Evolutionary conservation across 352 stramenopile genomes (phyloP).

Genomic region (Phytophthora litchii): DNA sequence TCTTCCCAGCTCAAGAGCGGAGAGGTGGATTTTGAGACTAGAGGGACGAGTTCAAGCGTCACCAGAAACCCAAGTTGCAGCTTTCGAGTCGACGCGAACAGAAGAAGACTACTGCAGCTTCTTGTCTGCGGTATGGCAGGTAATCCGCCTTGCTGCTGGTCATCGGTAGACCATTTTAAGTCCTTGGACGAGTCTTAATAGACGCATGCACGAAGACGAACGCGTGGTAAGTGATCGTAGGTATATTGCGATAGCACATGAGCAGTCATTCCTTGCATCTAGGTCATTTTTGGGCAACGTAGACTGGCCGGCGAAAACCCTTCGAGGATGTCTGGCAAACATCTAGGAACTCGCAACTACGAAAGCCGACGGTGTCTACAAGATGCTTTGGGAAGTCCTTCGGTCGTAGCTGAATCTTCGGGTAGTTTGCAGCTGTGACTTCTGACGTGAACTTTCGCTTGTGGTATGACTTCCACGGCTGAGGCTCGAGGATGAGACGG

Average conservation of each 20-base stretch:
- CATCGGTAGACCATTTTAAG: slow-evolving; percentile 25
- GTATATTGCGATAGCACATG: slow-evolving; percentile 16
- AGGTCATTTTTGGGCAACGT: slow-evolving; percentile 73
- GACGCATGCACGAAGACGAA: slow-evolving; percentile 39
- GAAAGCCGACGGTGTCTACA: slow-evolving; percentile 63
- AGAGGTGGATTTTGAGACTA: slow-evolving; percentile 48
- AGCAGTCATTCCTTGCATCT: slow-evolving; percentile 5
- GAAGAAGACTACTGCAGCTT: slow-evolving; percentile 18
- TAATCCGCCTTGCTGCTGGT: slow-evolving; percentile 18
- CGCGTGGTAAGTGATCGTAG: slow-evolving; percentile 37
- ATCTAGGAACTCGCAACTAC: slow-evolving; percentile 70
- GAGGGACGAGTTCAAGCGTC: neutral
- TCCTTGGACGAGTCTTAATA: slow-evolving; percentile 36
- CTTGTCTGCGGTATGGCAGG: slow-evolving; percentile 27
- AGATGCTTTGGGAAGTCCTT: slow-evolving; percentile 78
- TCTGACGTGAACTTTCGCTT: slow-evolving; percentile 88
- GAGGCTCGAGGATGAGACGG: slow-evolving; percentile 81
- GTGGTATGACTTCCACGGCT: slow-evolving; percentile 90
- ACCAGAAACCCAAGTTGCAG: slow-evolving; percentile 5
- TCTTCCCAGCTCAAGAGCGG: slow-evolving; percentile 54
- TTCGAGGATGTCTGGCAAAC: slow-evolving; percentile 80
- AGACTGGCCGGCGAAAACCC: slow-evolving; percentile 76
- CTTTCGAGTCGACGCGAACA: slow-evolving; percentile 10
- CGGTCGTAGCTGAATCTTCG: slow-evolving; percentile 69
- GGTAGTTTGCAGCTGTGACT: slow-evolving; percentile 70